A percentile compares a stretch with the other conserved stretches of the same genome.
These are phyloP conservation scores for Aspergillus hiratsukae DNA, from an alignment of 2,329 filamentous ascomycete species.

Conservation along the genomic window DNA sequence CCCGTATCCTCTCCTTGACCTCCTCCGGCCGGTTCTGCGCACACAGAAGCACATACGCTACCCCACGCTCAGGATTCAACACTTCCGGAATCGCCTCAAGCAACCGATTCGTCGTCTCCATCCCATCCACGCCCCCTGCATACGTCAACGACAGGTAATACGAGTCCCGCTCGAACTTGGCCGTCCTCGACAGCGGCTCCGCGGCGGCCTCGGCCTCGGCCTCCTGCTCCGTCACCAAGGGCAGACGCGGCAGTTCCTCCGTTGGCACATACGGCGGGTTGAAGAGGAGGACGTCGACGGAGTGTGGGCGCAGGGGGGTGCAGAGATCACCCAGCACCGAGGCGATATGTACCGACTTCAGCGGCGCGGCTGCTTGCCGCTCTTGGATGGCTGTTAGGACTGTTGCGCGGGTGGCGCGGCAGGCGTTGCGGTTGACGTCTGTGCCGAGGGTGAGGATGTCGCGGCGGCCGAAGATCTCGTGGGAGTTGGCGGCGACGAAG, in stretches of 20 bases:
- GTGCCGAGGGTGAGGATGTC: slow-evolving; percentile 69
- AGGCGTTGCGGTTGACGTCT: slow-evolving; percentile 84
- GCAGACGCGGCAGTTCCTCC: slow-evolving; percentile 60
- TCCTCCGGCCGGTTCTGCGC: slow-evolving; percentile 80
- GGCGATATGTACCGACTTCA: slow-evolving; percentile 56
- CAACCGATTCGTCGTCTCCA: slow-evolving; percentile 85
- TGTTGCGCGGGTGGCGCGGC: slow-evolving; percentile 68
- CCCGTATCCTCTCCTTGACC: slow-evolving; percentile 60
- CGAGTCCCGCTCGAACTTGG: slow-evolving; percentile 71
- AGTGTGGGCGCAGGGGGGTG: slow-evolving; percentile 52
- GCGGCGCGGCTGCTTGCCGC: slow-evolving; percentile 12
- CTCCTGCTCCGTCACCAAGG: slow-evolving; percentile 23
- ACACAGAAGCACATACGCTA: slow-evolving; percentile 86
- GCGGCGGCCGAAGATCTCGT: slow-evolving; percentile 65
- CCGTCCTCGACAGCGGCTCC: slow-evolving; percentile 21
- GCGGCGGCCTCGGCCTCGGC: slow-evolving; percentile 25
- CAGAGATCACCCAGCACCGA: slow-evolving; percentile 68
- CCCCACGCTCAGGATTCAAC: slow-evolving; percentile 61
- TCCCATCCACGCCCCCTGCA: slow-evolving; percentile 82
- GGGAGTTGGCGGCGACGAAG: slow-evolving; percentile 74
- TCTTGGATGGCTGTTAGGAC: slow-evolving; percentile 49
- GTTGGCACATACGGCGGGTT: slow-evolving; percentile 97
- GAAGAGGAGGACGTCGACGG: slow-evolving; percentile 83
- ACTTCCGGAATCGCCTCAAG: slow-evolving; percentile 63
- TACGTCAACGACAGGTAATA: slow-evolving; percentile 81